Base-by-base conservation (phyloP, 1,284 basidiomycete species). In the Ceratobasidium sp. region DNA sequence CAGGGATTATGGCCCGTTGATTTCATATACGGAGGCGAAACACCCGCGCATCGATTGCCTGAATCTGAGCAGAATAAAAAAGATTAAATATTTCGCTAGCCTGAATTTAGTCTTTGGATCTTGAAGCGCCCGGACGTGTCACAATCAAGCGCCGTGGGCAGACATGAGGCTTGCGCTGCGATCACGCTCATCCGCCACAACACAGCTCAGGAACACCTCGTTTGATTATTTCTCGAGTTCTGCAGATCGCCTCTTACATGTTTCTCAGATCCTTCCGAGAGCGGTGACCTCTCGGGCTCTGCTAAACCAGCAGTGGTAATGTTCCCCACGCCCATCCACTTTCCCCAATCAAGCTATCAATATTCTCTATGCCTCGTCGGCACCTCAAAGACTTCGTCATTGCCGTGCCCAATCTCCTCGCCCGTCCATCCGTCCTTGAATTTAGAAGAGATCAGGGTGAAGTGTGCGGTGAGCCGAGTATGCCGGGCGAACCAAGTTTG, bases 1-100 rank as follows among this genome's bases (percentile, higher is more conserved):
- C 98, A 82, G 99, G 88, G 79, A 99, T 99, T 89, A 99, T 99
- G 87, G 95, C n/a, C n/a, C n/a, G n/a, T n/a, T n/a, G n/a, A n/a
- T n/a, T n/a, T n/a, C n/a, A n/a, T n/a, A n/a, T n/a, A n/a, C n/a
- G n/a, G n/a, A n/a, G n/a, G n/a, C n/a, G n/a, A n/a, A n/a, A n/a
- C n/a, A n/a, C n/a, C n/a, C n/a, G n/a, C n/a, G n/a, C n/a, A n/a
- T n/a, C n/a, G n/a, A n/a, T n/a, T n/a, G n/a, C n/a, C n/a, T n/a
- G n/a, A n/a, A n/a, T n/a, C n/a, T n/a, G n/a, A n/a, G n/a, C n/a
- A n/a, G n/a, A n/a, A n/a, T n/a, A n/a, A n/a, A n/a, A n/a, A n/a
- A n/a, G n/a, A n/a, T n/a, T n/a, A n/a, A n/a, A n/a, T n/a, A n/a
- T 98, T 87, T 95, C 98, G 87, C 97, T 95, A 77, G 93, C 87